A percentile compares a stretch with the other conserved stretches of the same genome.
Conservation (phyloP, 768 basidiomycete species). For the Mycena pura region DNA sequence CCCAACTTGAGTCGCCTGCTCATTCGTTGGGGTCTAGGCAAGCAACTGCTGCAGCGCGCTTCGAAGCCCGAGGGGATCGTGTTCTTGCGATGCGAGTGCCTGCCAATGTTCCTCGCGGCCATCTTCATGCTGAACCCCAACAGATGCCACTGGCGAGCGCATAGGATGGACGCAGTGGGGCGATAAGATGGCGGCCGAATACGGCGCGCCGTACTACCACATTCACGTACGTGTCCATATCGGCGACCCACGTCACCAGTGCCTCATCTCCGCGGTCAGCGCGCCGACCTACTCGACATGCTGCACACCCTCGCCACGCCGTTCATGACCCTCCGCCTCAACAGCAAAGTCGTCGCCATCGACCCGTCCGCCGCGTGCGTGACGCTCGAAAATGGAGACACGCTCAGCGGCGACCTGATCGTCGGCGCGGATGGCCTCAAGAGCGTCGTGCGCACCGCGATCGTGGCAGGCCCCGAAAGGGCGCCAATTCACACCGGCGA, state of each 20-base stretch:
- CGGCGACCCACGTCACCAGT: slow-evolving; percentile 16
- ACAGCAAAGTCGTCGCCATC: slow-evolving; percentile 41
- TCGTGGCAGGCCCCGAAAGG: slow-evolving; percentile 54
- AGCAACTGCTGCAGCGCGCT: slow-evolving; percentile 43
- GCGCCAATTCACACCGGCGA: slow-evolving; percentile 62
- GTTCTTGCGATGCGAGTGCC: slow-evolving; percentile 48
- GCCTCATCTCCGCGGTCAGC: slow-evolving; percentile 38
- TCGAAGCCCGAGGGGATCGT: slow-evolving; percentile 48
- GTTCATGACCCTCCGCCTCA: slow-evolving; percentile 43
- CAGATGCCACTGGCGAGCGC: slow-evolving; percentile 40
- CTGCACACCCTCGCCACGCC: slow-evolving; percentile 43
- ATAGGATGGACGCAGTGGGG: slow-evolving; percentile 38
- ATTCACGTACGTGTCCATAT: slow-evolving; percentile 40
- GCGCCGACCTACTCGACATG: slow-evolving; percentile 55
- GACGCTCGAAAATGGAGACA: slow-evolving; percentile 49
- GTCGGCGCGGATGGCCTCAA: slow-evolving; percentile 59
- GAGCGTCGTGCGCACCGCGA: slow-evolving; percentile 53
- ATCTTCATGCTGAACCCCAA: background rate
- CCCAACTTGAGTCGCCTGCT: slow-evolving; percentile 54
- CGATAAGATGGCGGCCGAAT: slow-evolving; percentile 32
- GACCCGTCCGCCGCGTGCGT: slow-evolving; percentile 36
- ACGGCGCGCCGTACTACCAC: slow-evolving; percentile 43
- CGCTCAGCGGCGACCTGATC: slow-evolving; percentile 50
- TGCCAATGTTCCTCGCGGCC: background rate
- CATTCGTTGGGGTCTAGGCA: slow-evolving; percentile 56